Base-by-base conservation (phyloP, 2,329 filamentous ascomycete species). In the Rhinocladiella mackenziei region DNA sequence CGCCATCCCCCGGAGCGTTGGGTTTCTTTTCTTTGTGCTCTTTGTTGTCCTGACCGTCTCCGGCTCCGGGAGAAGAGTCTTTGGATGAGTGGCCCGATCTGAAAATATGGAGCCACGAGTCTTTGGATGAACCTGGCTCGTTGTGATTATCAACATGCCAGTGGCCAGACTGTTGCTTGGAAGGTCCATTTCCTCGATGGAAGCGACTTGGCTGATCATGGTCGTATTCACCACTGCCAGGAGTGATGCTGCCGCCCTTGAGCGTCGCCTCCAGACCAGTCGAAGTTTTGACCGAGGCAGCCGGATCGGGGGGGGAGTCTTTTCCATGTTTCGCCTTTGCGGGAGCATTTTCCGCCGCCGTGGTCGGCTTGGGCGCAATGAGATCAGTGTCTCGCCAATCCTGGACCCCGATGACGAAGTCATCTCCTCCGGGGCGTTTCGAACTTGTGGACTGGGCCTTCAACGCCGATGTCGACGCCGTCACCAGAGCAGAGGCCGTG, bases 321-420 rank as follows among this genome's bases (percentile, higher is more conserved):
- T 43, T 40, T 43, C 23, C 32, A 38, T 50, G 39, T 22, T 49
- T 49, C 3, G 39, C 32, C 26, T 44, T 45, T 20, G 23, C 33
- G 13, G 50, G 42, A 36, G 45, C 35, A n/a, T 38, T 31, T 4
- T 19, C 22, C 15, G 39, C 37, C 14, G 26, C 50, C 25, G 54
- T 46, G 10, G 50, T 48, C 8, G 42, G 39, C 30, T 53, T 64
- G 28, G 67, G 61, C 2, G 72, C 73, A 15, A 87, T 70, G 13
- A 88, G 68, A 60, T 88, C 85, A 4, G 85, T 83, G 61, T 92
- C 86, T 54, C 86, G 77, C 86, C 86, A 91, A 60, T 92, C 86
- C 54, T 92, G 84, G 9, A 89, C 80, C n/a, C 86, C 86, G 57
- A 91, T 89, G 32, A 85, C 75, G 60, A 89, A 91, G 44, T 75